A percentile compares a stretch with the other conserved stretches of the same genome.
Evolutionary conservation across 2,329 filamentous ascomycete species (phyloP).

Genomic region (Camillea tinctor): DNA sequence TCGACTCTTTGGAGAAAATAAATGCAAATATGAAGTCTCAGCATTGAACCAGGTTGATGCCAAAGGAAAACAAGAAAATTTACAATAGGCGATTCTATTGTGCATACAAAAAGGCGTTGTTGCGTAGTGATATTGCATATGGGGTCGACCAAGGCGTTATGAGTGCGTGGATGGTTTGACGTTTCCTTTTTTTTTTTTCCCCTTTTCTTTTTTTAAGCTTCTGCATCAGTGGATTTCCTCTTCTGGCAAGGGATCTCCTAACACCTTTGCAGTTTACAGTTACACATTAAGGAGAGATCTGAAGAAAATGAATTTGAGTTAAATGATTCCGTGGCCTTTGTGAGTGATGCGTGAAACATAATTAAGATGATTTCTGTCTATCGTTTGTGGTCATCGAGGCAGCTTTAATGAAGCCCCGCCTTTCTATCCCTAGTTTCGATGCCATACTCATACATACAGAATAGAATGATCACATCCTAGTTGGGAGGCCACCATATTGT

Average conservation of each 20-base stretch:
- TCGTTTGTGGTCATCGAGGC: background rate
- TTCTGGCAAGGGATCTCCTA: conserved; percentile 25
- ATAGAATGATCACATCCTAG: background rate
- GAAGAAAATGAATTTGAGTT: conserved; percentile 5
- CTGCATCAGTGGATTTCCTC: conserved; percentile 18
- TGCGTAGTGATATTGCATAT: conserved; percentile 22
- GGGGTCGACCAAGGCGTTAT: conserved; percentile 16
- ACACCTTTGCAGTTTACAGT: conserved; percentile 10
- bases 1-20: conserved; percentile 22
- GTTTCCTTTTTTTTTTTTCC: background rate
- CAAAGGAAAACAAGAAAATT: background rate
- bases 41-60: conserved; percentile 1
- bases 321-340: background rate
- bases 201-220: conserved; percentile 8
- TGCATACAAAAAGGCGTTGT: conserved; percentile 13
- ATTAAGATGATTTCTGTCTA: background rate
- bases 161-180: conserved; percentile 7
- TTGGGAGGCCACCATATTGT: background rate
- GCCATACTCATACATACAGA: background rate
- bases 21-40: conserved; percentile 23
- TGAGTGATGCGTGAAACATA: background rate
- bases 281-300: conserved; percentile 17
- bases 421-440: background rate
- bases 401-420: background rate
- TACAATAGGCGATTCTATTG: conserved; percentile 5